Evolutionary conservation across 106 monocot species (phyloP), one percentile per base, ranked within the genome.

Genomic region (Dioscorea dumetorum): DNA sequence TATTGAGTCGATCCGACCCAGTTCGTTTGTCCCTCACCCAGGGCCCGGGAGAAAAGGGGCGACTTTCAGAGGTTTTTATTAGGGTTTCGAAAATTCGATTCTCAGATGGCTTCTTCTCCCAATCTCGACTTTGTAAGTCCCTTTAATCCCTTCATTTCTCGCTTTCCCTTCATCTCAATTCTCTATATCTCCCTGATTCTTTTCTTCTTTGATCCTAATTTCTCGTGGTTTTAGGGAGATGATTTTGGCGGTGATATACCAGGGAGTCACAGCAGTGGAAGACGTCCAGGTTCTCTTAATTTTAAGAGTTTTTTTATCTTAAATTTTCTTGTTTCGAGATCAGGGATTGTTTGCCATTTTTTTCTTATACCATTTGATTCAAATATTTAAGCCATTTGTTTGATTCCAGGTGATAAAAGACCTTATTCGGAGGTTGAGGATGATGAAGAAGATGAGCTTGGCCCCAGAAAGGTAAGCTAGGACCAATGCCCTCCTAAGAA

Each of bases 371-470:
- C 0, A 20, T 20, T 59, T 11, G 22, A 10, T 41, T 41, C 19
- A 22, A 59, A 12, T 22, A 41, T 11, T 60, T 70, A 22, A 48
- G 4, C 13, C 2, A 4, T 13, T 59, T 48, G 53, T 12, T 4
- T 68, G 4, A 70, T 34, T 80, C 16, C 51, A 90, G 90, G 83
- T 15, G 83, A 76, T 15, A 90, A 90, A 53, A 80, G 90, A 24
- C 24, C 60, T 12, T 90, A 83, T 66, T 80, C 74, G 33, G 90
- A 90, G 70, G 72, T 86, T 6, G 85, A 83, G 34, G 85, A 86
- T 35, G 90, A 90, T 3, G 90, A 90, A 34, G 90, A 90, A 14
- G 90, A 83, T 66, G 76, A 78, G 0, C 86, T 90, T 54, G 78
- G 78, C n/a, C 48, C 73, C 18, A 83, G 81, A 63, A 90, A 86